phyloP scores from a whole-genome alignment of 805 yeast species.

The Zygoascus biomembranicola region DNA sequence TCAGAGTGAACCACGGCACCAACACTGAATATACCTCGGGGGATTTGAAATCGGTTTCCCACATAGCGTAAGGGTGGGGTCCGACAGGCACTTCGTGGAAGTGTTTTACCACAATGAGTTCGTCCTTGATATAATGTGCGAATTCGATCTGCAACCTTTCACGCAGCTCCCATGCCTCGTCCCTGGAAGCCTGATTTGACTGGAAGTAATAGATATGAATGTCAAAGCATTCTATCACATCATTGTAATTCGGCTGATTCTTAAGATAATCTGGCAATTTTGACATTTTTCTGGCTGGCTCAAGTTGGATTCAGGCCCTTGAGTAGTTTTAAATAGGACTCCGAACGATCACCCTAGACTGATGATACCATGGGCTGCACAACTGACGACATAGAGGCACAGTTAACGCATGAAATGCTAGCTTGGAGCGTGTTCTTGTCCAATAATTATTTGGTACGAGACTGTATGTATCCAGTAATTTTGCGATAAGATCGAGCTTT shows the following conservation, averaged over 20 bases:
- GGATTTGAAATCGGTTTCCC: conserved; percentile 44
- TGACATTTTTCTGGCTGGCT: neutral
- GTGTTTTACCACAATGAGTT: conserved; percentile 36
- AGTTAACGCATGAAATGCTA: no score
- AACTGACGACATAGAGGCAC: no score
- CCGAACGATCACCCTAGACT: no score
- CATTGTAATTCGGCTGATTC: conserved; percentile 1
- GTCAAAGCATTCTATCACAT: conserved; percentile 37
- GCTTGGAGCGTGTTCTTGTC: neutral
- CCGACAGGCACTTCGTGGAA: conserved; percentile 45
- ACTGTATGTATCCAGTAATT: neutral
- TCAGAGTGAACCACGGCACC: conserved; percentile 35
- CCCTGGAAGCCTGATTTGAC: conserved; percentile 28
- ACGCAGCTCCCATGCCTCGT: conserved; percentile 32
- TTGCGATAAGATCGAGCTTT: no score
- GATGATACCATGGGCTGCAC: no score
- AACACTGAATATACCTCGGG: conserved; percentile 38
- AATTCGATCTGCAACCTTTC: conserved; percentile 36
- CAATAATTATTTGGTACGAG: neutral
- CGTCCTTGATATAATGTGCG: conserved; percentile 32
- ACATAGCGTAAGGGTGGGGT: conserved; percentile 53
- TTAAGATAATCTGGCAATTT: neutral
- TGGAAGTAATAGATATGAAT: conserved; percentile 47
- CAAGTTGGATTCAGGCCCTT: no score
- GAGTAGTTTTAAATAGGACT: no score